These are phyloP conservation scores for Plectosphaerella plurivora DNA, from an alignment of 2,329 filamentous ascomycete species.

Conservation along the genomic window DNA sequence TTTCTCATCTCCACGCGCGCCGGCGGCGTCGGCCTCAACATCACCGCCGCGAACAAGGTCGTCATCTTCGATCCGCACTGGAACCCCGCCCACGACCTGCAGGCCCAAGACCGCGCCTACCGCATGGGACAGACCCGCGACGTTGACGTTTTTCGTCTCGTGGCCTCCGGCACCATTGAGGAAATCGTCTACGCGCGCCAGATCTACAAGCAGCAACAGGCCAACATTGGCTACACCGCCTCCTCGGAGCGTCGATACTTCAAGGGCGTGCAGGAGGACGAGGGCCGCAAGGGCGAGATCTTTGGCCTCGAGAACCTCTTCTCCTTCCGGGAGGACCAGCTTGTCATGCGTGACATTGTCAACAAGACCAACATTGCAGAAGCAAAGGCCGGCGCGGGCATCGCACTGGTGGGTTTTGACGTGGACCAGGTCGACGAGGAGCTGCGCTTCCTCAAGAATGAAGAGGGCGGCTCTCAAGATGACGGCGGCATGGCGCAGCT, in stretches of 20 bases:
- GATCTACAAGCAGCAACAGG: conserved; percentile 98
- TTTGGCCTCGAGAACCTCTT: conserved; percentile 89
- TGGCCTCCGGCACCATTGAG: conserved; percentile 89
- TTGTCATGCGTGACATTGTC: conserved; percentile 88
- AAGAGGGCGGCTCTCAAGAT: conserved; percentile 46
- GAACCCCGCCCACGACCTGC: conserved; percentile 92
- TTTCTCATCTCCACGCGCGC: conserved; percentile 94
- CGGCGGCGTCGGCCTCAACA: conserved; percentile 91
- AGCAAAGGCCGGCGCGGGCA: conserved; percentile 77
- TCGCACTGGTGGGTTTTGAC: conserved; percentile 74
- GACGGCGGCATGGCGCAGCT: conserved; percentile 65
- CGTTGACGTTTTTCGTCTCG: conserved; percentile 90
- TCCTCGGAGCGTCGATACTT: conserved; percentile 93
- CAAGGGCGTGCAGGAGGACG: conserved; percentile 83
- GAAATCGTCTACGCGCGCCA: conserved; percentile 96
- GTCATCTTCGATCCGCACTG: conserved; percentile 96
- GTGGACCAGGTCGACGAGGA: conserved; percentile 56
- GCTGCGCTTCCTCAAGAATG: conserved; percentile 36
- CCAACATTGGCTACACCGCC: conserved; percentile 94
- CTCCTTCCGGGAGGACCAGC: conserved; percentile 70
- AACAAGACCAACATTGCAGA: conserved; percentile 98
- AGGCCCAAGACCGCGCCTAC: conserved; percentile 94
- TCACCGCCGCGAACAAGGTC: conserved; percentile 96
- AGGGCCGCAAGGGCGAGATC: conserved; percentile 82
- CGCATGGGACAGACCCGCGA: conserved; percentile 89